These are phyloP conservation scores for Penicillium sp. DNA, from an alignment of 2,329 filamentous ascomycete genomes.

Conservation along the genomic window DNA sequence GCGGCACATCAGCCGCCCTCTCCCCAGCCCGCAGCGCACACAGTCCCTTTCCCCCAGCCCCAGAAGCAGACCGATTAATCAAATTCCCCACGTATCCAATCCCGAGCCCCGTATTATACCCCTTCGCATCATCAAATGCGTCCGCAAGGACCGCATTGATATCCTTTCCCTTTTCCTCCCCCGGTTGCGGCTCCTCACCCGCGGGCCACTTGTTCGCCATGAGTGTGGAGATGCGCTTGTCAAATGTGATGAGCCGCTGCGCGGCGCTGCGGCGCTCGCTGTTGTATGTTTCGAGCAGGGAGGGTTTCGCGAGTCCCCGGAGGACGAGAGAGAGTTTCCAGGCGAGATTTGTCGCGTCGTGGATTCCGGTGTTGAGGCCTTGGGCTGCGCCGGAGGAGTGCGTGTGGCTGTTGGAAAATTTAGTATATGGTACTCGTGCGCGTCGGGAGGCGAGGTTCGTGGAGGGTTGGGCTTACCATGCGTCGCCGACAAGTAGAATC, in stretches of 20 bases:
- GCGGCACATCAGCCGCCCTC: not conserved
- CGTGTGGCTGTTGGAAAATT: constrained; percentile 6
- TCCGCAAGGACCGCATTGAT: not conserved
- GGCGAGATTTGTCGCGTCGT: constrained; percentile 15
- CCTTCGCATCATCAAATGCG: not conserved
- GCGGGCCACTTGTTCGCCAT: not conserved
- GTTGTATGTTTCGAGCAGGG: constrained; percentile 10
- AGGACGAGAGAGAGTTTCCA: constrained; percentile 15
- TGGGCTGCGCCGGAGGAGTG: constrained; percentile 15
- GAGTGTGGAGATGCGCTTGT: not conserved
- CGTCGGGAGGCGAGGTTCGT: no score
- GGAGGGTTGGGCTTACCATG: not conserved
- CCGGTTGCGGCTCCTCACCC: not conserved
- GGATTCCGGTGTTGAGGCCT: constrained; percentile 19
- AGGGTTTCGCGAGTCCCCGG: not conserved
- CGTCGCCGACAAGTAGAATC: constrained; percentile 11
- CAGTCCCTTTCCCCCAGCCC: not conserved
- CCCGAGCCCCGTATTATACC: not conserved
- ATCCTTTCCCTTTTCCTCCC: not conserved
- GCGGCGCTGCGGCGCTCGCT: constrained; percentile 8
- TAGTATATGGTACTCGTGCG: not conserved
- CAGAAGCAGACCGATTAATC: not conserved
- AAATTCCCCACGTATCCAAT: not conserved
- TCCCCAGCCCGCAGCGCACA: not conserved
- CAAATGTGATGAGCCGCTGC: constrained; percentile 8